Percentiles rank a stretch among this genome's conserved stretches.
Conservation (phyloP, 352 stramenopile genomes). For the Aphanomyces euteiches region DNA sequence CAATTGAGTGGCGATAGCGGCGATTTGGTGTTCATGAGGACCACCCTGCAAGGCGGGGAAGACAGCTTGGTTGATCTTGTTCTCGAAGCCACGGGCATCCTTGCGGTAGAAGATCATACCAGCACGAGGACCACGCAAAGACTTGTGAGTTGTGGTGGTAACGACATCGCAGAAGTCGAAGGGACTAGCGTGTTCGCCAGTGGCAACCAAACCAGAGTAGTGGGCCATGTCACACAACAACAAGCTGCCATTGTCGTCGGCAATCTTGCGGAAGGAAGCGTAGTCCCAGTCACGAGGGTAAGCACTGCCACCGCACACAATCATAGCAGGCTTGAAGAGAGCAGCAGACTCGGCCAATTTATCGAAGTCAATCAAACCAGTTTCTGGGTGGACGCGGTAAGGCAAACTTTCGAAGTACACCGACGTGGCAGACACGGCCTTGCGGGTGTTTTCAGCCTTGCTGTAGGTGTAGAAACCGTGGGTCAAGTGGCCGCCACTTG, state of each 20-base stretch:
- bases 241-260: conserved; percentile 95
- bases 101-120: conserved; percentile 99
- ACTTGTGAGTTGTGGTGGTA: conserved; percentile 99
- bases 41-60: conserved; percentile 98
- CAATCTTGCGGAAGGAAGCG: conserved; percentile 94
- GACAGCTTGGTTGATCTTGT: conserved; percentile 97
- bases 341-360: conserved; percentile 90
- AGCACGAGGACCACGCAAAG: conserved; percentile 93
- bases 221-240: conserved; percentile 99
- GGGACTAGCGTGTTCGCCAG: conserved; percentile 90
- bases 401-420: conserved; percentile 99
- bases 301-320: conserved; percentile 96
- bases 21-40: conserved; percentile 98
- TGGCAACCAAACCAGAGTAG: conserved; percentile 97
- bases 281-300: conserved; percentile 99
- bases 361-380: conserved; percentile 97
- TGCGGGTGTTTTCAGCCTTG: conserved; percentile 95
- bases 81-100: conserved; percentile 91
- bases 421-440: conserved; percentile 98
- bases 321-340: conserved; percentile 97
- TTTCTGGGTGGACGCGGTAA: conserved; percentile 94
- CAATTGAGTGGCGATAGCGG: conserved; percentile 96
- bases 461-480: conserved; percentile 98
- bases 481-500: conserved; percentile 97
- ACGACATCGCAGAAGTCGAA: conserved; percentile 99